Percentiles rank a stretch among this genome's conserved stretches.
phyloP scores from a whole-genome alignment of 2,329 filamentous ascomycete species.

The Diaporthe eres region DNA sequence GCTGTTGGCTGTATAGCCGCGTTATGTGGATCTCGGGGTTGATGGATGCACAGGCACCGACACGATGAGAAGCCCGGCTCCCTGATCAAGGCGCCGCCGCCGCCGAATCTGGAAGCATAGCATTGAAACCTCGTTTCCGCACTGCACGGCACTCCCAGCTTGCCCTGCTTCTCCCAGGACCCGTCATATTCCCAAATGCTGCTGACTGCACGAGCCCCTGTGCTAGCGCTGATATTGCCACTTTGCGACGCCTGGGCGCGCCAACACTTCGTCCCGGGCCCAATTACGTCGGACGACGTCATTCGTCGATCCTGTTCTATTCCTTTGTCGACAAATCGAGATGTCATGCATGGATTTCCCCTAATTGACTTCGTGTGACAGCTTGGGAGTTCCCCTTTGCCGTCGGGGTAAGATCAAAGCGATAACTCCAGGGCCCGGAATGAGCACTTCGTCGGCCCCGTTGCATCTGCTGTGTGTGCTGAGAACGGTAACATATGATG shows the following conservation, averaged over 20 bases:
- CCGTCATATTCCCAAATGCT: slow-evolving; percentile 2
- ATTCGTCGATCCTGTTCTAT: slow-evolving; percentile 11
- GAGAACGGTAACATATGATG: background rate
- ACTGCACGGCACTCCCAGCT: background rate
- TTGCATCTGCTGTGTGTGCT: background rate
- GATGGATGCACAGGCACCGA: background rate
- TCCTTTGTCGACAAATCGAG: slow-evolving; percentile 21
- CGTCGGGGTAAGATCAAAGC: background rate
- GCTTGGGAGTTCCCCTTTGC: background rate
- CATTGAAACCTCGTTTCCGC: background rate
- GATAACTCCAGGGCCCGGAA: background rate
- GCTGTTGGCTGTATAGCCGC: background rate
- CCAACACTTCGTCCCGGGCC: slow-evolving; percentile 9
- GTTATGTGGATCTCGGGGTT: slow-evolving; percentile 14
- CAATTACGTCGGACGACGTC: slow-evolving; percentile 27
- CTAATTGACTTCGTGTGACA: slow-evolving; percentile 28
- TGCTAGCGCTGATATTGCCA: slow-evolving; percentile 29
- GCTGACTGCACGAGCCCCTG: slow-evolving; percentile 9
- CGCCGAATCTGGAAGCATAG: background rate
- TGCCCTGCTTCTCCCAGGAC: background rate
- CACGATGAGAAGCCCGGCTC: background rate
- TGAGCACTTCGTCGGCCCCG: background rate
- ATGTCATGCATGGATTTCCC: slow-evolving; percentile 20
- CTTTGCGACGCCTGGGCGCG: slow-evolving; percentile 26
- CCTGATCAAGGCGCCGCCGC: background rate